Conservation (phyloP, 495 filamentous ascomycete species). For the Lasiosphaeria ovina region DNA sequence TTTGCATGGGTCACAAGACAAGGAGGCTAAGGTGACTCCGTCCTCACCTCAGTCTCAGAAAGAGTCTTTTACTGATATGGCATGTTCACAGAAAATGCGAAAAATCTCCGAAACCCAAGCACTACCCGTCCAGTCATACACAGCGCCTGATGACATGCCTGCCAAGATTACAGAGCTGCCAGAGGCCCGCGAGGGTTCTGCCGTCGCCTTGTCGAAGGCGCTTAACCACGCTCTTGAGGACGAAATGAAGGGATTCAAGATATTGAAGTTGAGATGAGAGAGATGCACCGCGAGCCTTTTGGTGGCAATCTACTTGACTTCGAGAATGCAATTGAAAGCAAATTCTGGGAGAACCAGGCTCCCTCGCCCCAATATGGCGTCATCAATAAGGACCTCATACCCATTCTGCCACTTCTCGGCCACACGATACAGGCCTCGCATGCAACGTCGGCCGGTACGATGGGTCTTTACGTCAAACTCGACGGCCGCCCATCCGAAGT, state of each 20-base stretch:
- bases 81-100: constrained; percentile 43
- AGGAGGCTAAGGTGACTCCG: constrained; percentile 32
- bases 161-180: constrained; percentile 42
- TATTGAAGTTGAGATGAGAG: constrained; percentile 2
- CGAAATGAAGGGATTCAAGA: not conserved
- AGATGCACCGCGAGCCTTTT: not conserved
- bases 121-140: constrained; percentile 35
- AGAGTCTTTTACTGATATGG: not conserved
- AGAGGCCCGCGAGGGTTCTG: constrained; percentile 40
- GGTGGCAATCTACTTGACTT: not conserved
- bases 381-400: not conserved
- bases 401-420: not conserved
- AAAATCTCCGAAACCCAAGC: constrained; percentile 49
- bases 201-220: constrained; percentile 43
- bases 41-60: not conserved
- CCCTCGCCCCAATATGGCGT: not conserved
- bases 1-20: constrained; percentile 43
- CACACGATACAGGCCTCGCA: not conserved
- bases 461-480: constrained; percentile 2
- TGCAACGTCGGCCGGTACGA: not conserved
- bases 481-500: constrained; percentile 1
- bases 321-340: not conserved
- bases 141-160: constrained; percentile 37
- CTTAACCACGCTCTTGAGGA: constrained; percentile 37
- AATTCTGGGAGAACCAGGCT: not conserved